These are phyloP conservation scores for Gymnopus androsaceus DNA, from an alignment of 1,284 basidiomycete species.

Conservation along the genomic window DNA sequence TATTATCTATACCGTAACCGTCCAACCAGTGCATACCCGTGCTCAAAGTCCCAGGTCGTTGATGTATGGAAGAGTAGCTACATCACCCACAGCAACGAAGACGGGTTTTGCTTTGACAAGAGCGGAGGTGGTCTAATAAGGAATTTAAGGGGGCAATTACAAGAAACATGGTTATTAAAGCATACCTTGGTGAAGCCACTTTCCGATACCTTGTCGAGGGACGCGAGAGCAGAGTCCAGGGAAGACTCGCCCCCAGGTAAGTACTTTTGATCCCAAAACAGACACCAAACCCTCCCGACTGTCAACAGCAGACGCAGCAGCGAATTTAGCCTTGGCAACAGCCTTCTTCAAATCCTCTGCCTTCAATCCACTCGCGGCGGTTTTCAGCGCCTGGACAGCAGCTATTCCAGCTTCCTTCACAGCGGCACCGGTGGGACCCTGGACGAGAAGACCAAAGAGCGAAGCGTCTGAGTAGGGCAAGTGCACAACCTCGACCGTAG, in stretches of 20 bases:
- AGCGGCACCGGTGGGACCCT: constrained; percentile 56
- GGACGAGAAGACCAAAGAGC: constrained; percentile 80
- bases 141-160: constrained; percentile 11
- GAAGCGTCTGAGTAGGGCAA: constrained; percentile 89
- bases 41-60: constrained; percentile 86
- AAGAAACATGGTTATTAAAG: constrained; percentile 8
- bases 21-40: too few species aligned
- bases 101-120: constrained; percentile 79
- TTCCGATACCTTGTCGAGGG: constrained; percentile 64
- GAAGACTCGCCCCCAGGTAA: constrained; percentile 56
- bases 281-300: constrained; percentile 69
- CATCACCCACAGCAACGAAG: constrained; percentile 82
- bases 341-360: constrained; percentile 80
- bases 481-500: constrained; percentile 69
- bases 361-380: constrained; percentile 48
- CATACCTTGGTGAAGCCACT: constrained; percentile 66
- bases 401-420: constrained; percentile 69
- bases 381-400: constrained; percentile 71
- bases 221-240: constrained; percentile 53
- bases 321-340: constrained; percentile 85
- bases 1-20: too few species aligned
- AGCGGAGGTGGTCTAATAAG: constrained; percentile 47
- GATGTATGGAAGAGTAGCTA: constrained; percentile 74
- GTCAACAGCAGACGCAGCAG: constrained; percentile 71
- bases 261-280: constrained; percentile 64